A percentile compares a stretch with the other conserved stretches of the same genome.
Evolutionary conservation across 441 rosid species (phyloP).

Genomic region (Populus tomentosa): DNA sequence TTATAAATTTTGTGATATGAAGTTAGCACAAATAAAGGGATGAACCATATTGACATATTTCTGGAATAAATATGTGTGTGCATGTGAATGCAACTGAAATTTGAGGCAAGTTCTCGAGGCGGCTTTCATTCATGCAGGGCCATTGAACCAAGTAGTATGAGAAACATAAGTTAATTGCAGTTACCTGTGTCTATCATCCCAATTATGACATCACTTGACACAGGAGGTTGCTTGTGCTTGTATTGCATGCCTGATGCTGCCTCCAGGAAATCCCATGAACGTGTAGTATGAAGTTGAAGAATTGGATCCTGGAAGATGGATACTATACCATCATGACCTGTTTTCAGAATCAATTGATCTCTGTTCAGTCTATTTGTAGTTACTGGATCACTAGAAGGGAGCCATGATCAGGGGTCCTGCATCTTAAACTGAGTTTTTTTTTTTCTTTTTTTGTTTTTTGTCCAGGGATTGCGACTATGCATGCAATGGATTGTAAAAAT

Average conservation of each 20-base stretch:
- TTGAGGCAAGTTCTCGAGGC: background rate
- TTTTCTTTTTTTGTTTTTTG: background rate
- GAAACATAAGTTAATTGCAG: background rate
- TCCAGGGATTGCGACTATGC: background rate
- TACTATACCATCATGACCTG: slow-evolving; percentile 54
- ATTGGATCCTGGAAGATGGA: slow-evolving; percentile 63
- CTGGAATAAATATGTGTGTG: background rate
- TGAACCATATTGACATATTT: background rate
- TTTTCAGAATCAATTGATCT: background rate
- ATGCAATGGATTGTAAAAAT: background rate
- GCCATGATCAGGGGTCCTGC: background rate
- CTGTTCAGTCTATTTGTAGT: background rate
- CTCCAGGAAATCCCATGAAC: slow-evolving; percentile 87
- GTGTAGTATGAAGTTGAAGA: slow-evolving; percentile 71
- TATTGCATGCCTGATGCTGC: slow-evolving; percentile 20
- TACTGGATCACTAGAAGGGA: background rate
- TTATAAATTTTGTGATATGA: too few species aligned
- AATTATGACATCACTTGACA: slow-evolving; percentile 55
- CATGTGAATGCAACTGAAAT: background rate
- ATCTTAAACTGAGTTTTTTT: background rate
- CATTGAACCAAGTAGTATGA: background rate
- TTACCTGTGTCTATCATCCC: slow-evolving; percentile 79
- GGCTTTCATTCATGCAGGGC: background rate
- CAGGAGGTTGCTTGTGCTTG: slow-evolving; percentile 4
- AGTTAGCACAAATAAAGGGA: background rate